Conservation (phyloP, 192 early-diverging fungal genomes). For the Coemansia brasiliensis region DNA sequence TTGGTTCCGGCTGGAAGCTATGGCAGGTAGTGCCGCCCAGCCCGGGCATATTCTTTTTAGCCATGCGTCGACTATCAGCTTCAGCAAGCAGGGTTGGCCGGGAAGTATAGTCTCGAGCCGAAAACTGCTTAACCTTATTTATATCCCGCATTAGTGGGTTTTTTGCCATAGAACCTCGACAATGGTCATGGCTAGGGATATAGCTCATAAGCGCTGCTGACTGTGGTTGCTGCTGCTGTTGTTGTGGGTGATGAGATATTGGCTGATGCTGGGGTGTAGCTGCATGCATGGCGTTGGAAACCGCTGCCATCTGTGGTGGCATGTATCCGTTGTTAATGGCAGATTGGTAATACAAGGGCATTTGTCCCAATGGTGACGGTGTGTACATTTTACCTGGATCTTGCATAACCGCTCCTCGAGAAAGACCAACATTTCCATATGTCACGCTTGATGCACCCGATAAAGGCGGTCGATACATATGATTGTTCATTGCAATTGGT, state of each 20-base stretch:
- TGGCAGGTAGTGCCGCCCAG: slow-evolving; percentile 45
- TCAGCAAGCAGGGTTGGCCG: slow-evolving; percentile 51
- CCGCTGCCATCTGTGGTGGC: not conserved
- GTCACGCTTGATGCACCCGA: slow-evolving; percentile 5
- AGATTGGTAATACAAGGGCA: slow-evolving; percentile 16
- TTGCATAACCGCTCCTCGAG: slow-evolving; percentile 6
- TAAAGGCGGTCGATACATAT: slow-evolving; percentile 13
- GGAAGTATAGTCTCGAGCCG: slow-evolving; percentile 35
- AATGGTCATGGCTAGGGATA: slow-evolving; percentile 24
- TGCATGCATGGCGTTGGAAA: not conserved
- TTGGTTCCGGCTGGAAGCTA: slow-evolving; percentile 39
- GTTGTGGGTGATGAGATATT: not conserved
- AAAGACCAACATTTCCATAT: slow-evolving; percentile 23
- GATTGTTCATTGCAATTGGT: not conserved
- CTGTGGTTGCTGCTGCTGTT: slow-evolving; percentile 20
- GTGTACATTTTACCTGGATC: slow-evolving; percentile 24
- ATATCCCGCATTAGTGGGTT: slow-evolving; percentile 54
- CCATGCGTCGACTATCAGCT: slow-evolving; percentile 37
- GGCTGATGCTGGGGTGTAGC: slow-evolving; percentile 8
- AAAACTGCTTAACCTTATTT: slow-evolving; percentile 50
- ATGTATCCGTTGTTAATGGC: slow-evolving; percentile 15
- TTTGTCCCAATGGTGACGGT: slow-evolving; percentile 39
- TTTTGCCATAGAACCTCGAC: slow-evolving; percentile 24
- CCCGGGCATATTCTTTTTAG: slow-evolving; percentile 49
- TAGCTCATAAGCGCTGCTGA: slow-evolving; percentile 31